phyloP scores from a whole-genome alignment of 805 yeast genomes.

The Kodamaea lidongshanica region DNA sequence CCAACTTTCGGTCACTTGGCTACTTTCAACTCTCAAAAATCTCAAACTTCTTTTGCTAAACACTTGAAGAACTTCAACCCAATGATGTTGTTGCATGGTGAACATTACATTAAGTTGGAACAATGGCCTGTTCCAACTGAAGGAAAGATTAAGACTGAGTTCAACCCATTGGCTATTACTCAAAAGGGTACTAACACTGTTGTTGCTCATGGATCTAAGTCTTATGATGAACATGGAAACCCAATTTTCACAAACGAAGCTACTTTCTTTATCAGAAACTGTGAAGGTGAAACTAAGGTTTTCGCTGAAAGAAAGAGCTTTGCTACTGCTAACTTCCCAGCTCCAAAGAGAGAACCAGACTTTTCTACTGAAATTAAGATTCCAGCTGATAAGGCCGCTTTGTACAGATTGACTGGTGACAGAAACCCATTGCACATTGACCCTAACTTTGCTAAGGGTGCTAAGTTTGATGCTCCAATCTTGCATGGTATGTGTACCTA shows the following conservation, averaged over 20 bases:
- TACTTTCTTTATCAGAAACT: constrained; percentile 76
- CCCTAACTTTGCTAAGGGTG: constrained; percentile 83
- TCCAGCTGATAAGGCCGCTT: constrained; percentile 69
- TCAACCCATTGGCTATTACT: constrained; percentile 63
- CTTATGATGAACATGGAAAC: constrained; percentile 69
- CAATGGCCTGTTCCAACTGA: constrained; percentile 74
- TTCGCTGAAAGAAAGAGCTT: constrained; percentile 49
- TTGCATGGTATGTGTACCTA: constrained; percentile 87
- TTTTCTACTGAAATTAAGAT: constrained; percentile 55
- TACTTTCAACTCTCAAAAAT: constrained; percentile 57
- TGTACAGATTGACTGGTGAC: constrained; percentile 90
- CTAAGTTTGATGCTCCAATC: constrained; percentile 79
- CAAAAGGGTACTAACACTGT: constrained; percentile 86
- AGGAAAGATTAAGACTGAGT: constrained; percentile 56
- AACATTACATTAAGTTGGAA: constrained; percentile 76
- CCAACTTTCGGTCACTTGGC: constrained; percentile 92
- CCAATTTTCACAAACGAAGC: constrained; percentile 73
- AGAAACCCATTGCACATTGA: constrained; percentile 94
- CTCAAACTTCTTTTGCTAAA: constrained; percentile 51
- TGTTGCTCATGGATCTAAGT: constrained; percentile 65
- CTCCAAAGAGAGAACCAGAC: constrained; percentile 63
- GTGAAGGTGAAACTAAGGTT: constrained; percentile 48
- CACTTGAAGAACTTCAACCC: constrained; percentile 81
- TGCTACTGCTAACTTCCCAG: constrained; percentile 56
- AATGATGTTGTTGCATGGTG: constrained; percentile 87